Conservation (phyloP, 2,329 filamentous ascomycete species). For the Phialophora verrucosa region DNA sequence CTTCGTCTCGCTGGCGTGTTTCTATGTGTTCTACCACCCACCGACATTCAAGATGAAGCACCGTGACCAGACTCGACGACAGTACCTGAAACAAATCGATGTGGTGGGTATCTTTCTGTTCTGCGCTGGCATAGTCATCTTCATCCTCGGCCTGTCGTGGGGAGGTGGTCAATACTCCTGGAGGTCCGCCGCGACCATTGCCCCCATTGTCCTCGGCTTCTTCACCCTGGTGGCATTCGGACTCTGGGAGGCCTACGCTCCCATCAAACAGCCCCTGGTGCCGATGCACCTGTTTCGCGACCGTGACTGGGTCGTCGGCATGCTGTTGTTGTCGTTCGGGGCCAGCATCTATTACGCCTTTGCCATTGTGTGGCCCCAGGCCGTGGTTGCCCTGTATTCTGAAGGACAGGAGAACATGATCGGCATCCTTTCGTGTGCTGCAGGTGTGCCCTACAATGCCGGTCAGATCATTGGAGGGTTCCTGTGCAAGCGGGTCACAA, state of each 20-base stretch:
- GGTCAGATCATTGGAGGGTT: slow-evolving; percentile 9
- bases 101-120: slow-evolving; percentile 53
- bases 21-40: slow-evolving; percentile 15
- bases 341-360: slow-evolving; percentile 55
- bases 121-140: slow-evolving; percentile 48
- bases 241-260: slow-evolving; percentile 48
- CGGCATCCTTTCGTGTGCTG: slow-evolving; percentile 2
- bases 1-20: slow-evolving; percentile 2
- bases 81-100: slow-evolving; percentile 53
- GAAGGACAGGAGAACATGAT: slow-evolving; percentile 44
- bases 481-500: background rate
- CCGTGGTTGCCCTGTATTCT: slow-evolving; percentile 50
- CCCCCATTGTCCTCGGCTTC: slow-evolving; percentile 48
- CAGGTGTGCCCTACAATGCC: background rate
- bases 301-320: slow-evolving; percentile 45
- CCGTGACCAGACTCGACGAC: slow-evolving; percentile 26
- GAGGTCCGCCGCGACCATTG: slow-evolving; percentile 47
- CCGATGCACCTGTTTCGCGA: slow-evolving; percentile 52
- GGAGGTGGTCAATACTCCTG: slow-evolving; percentile 51
- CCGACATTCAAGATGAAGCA: slow-evolving; percentile 39
- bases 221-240: slow-evolving; percentile 45
- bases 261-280: slow-evolving; percentile 49
- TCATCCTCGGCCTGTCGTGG: slow-evolving; percentile 52
- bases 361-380: slow-evolving; percentile 54
- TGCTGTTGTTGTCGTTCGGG: slow-evolving; percentile 46